Base-by-base conservation (phyloP, 2,329 filamentous ascomycete genomes). In the Xylaria sp. region DNA sequence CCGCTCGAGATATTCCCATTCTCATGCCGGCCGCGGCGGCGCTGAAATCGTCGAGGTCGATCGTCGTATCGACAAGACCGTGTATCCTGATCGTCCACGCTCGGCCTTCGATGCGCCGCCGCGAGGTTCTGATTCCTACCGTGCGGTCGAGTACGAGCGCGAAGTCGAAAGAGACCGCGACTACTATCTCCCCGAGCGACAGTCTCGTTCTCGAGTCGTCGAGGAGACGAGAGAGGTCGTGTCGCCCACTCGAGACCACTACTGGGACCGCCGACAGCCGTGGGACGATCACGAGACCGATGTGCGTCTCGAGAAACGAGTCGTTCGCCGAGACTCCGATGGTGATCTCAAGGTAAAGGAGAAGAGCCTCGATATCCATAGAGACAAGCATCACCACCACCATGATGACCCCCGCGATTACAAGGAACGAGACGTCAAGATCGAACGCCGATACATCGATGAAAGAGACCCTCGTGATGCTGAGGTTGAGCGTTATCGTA, bases 401-500 rank as follows among this genome's bases (percentile, higher is more conserved):
- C 63, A 69, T 23, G 69, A 74, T 10, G 72, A 77, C 4, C 70
- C 69, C 44, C 74, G 73, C 6, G 75, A 76, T 27, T 76, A 75
- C 60, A 76, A 74, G 61, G 75, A 78, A 13, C 71, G 75, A 27
- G 77, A 79, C 29, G 44, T 77, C 50, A 76, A 72, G 66, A 71
- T 79, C 29, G 78, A 79, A 63, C 78, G 78, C 53, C 75, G 75
- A 35, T 69, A 76, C 32, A 65, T 75, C 44, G 75, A 77, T 55
- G 74, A 76, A 40, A 68, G 72, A 67, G 71, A 76, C 5, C 69
- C 70, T 18, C 75, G 73, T 53, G 75, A 79, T 3, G 69, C 81
- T 65, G 86, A 90, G 21, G 75, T 89, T 50, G 88, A 90, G 76
- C 84, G 84, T 75, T 89, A 88, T 75, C 85, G 85, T 74, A 86